A percentile compares a stretch with the other conserved stretches of the same genome.
Conservation (phyloP, 1,284 basidiomycete species). For the Moesziomyces globuligerus region DNA sequence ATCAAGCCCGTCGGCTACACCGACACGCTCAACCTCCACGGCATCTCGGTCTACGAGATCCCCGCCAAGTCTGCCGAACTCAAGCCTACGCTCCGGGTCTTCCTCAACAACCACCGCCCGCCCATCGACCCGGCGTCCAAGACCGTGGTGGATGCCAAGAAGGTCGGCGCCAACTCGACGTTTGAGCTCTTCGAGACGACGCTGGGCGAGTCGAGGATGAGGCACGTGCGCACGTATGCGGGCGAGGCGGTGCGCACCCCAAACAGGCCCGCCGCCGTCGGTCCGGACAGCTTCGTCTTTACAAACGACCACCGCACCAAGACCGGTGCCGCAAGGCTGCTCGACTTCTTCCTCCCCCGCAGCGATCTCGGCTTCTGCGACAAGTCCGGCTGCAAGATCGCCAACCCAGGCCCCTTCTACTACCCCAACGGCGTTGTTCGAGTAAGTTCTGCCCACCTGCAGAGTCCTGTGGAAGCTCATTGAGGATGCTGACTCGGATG, state of each 20-base stretch:
- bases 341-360: conserved; percentile 36
- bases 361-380: conserved; percentile 54
- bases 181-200: conserved; percentile 77
- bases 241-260: conserved; percentile 74
- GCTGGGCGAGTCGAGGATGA: conserved; percentile 70
- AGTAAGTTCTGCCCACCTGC: conserved; percentile 1
- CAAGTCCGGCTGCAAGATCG: conserved; percentile 53
- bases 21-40: conserved; percentile 73
- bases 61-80: conserved; percentile 29
- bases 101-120: conserved; percentile 57
- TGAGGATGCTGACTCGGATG: too few relatives aligned
- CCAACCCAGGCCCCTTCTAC: conserved; percentile 21
- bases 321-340: conserved; percentile 17
- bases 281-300: conserved; percentile 57
- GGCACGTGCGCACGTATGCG: conserved; percentile 74
- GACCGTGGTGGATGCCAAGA: conserved; percentile 31
- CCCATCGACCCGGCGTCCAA: conserved; percentile 36
- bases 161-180: conserved; percentile 76
- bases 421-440: conserved; percentile 53
- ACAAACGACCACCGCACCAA: conserved; percentile 59
- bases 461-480: too few relatives aligned
- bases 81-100: conserved; percentile 51
- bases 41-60: conserved; percentile 74
- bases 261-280: conserved; percentile 75
- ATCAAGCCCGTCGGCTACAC: conserved; percentile 70